Base-by-base conservation (phyloP, 164 flowering plant genomes). In the Tetrastigma voinierianum region DNA sequence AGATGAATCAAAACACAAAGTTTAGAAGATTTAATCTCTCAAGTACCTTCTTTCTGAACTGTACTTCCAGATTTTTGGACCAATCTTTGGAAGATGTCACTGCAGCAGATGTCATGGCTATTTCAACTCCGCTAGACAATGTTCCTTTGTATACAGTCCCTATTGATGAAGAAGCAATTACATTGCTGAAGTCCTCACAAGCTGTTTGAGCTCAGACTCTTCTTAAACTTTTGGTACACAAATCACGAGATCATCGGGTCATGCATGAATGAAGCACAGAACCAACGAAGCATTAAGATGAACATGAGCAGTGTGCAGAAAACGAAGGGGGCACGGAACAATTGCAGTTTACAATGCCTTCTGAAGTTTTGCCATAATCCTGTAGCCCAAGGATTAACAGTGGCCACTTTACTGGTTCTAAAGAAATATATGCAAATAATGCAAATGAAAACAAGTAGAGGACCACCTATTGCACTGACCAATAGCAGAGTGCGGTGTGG, bases 121-220 rank as follows among this genome's bases (percentile, higher is more conserved):
- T 91, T 74, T 91, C 97, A 61, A 84, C 86, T 24, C 97, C 97
- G 75, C 77, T 87, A 51, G 97, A 91, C 56, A 91, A 76, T 53
- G 91, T 89, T 20, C 97, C 97, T 77, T 91, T 91, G 74, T 80
- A 89, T 49, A 88, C 60, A 4, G 80, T 81, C 12, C 91, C 90
- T 49, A 86, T 74, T 11, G 88, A 72, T 49, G 84, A 83, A 24
- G 87, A 71, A 23, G 83, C 88, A 46, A 91, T 84, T 15, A 89
- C 87, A 83, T 91, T 91, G 68, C 97, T 91, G 67, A 91, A 91
- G 77, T 89, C 97, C 75, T 91, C 97, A 76, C 87, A 85, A 32
- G 86, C 87, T 25, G 81, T 59, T 77, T 76, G 59, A 88, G 84
- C 71, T 88, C 90, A 2, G 86, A 72, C 69, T 78, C 71, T 81